phyloP scores from a whole-genome alignment of 129 eudicot species.

The Ambrosia trifida region DNA sequence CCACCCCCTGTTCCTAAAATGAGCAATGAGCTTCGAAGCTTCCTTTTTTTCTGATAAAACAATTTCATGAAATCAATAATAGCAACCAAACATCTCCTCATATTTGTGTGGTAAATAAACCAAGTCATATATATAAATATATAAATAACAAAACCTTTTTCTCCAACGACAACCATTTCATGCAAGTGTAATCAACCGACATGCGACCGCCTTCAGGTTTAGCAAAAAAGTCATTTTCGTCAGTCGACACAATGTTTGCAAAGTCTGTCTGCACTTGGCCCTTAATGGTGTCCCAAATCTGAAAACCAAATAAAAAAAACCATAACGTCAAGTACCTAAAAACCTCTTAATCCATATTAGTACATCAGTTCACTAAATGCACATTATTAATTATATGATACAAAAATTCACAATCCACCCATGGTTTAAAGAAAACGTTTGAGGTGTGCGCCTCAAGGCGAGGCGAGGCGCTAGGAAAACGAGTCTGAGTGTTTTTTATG shows the following conservation, averaged over 20 bases:
- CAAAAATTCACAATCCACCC: not conserved
- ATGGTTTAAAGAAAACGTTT: too few relatives aligned
- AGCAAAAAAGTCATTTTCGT: constrained; percentile 48
- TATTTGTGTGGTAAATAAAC: constrained; percentile 8
- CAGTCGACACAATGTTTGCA: constrained; percentile 54
- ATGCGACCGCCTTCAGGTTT: constrained; percentile 69
- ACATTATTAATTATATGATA: not conserved
- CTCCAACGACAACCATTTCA: constrained; percentile 78
- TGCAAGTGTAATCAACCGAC: constrained; percentile 93
- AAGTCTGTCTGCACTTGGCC: constrained; percentile 91
- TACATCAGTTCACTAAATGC: not conserved
- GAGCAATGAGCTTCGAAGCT: constrained; percentile 67
- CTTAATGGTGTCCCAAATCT: constrained; percentile 95
- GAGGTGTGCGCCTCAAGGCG: too few relatives aligned
- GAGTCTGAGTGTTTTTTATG: too few relatives aligned
- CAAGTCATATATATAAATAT: not conserved
- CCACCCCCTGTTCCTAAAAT: constrained; percentile 94
- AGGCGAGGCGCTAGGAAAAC: too few relatives aligned
- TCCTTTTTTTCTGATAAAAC: constrained; percentile 73
- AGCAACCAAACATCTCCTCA: constrained; percentile 1
- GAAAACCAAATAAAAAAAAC: constrained; percentile 30
- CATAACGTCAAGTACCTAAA: not conserved
- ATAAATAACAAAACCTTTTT: constrained; percentile 48
- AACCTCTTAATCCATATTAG: not conserved
- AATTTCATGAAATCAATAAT: constrained; percentile 13